Percentiles rank a stretch among this genome's conserved stretches.
Conservation (phyloP, 2,329 filamentous ascomycete species). For the Stagonosporopsis rhizophila region DNA sequence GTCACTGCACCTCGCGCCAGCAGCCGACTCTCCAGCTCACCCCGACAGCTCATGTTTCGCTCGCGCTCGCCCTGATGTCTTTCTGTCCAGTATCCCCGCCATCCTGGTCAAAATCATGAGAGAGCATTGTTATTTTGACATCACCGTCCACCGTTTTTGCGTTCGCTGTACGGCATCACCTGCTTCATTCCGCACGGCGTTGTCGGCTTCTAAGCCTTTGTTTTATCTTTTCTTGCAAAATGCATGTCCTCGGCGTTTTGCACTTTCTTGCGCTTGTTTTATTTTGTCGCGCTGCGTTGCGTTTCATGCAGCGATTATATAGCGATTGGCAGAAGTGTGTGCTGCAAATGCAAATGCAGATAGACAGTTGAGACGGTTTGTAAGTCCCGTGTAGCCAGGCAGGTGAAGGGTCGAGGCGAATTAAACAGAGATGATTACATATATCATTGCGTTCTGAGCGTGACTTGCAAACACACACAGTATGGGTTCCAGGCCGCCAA, state of each 20-base stretch:
- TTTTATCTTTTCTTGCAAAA: background rate
- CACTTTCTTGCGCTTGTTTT: background rate
- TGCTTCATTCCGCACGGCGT: conserved; percentile 8
- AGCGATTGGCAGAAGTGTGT: background rate
- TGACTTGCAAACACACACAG: background rate
- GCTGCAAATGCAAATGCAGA: background rate
- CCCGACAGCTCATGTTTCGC: background rate
- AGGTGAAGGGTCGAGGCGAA: background rate
- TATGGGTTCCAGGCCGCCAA: too few relatives aligned
- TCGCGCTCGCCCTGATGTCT: background rate
- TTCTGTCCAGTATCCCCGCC: background rate
- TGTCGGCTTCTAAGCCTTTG: background rate
- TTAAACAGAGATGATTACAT: background rate
- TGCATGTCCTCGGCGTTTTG: conserved; percentile 15
- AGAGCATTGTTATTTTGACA: background rate
- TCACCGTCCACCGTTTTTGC: background rate
- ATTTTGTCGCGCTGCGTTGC: background rate
- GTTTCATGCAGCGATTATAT: conserved; percentile 2
- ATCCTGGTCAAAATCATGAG: background rate
- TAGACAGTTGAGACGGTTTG: background rate
- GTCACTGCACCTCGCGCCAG: background rate
- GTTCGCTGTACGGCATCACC: conserved; percentile 3
- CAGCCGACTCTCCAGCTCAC: background rate
- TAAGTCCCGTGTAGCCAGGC: conserved; percentile 18
- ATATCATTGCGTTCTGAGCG: background rate